These are phyloP conservation scores for Paxillus ammoniavirescens DNA, from an alignment of 768 basidiomycete species.

Conservation along the genomic window DNA sequence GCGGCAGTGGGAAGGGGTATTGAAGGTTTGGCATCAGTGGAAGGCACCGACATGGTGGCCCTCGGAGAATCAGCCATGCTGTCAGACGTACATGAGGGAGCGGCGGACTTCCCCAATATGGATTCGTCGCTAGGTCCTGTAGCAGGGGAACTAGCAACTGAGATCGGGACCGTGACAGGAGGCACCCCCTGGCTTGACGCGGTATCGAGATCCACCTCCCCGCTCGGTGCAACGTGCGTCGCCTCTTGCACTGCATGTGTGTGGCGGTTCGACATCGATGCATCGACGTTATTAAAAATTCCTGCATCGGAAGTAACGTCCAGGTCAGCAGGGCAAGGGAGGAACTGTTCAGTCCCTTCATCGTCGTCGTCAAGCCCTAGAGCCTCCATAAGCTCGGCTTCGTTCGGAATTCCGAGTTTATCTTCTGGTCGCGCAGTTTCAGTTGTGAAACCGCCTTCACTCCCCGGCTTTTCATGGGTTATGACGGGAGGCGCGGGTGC, in stretches of 20 bases:
- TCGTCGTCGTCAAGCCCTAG: conserved; percentile 7
- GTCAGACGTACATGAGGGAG: conserved; percentile 4
- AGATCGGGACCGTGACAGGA: neutral
- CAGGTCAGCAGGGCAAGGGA: neutral
- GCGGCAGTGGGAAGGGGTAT: neutral
- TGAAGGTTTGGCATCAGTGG: conserved; percentile 6
- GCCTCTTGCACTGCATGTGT: conserved; percentile 2
- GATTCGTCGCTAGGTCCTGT: neutral
- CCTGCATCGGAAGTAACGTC: neutral
- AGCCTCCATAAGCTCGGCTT: conserved; percentile 2
- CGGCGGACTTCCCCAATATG: conserved; percentile 3
- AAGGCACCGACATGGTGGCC: neutral
- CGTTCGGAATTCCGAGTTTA: neutral
- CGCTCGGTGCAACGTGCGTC: conserved; percentile 6
- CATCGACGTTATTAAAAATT: neutral
- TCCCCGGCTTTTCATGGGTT: neutral
- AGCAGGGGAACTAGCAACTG: neutral
- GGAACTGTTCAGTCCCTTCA: neutral
- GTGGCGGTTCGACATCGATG: conserved; percentile 2
- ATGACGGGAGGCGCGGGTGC: neutral
- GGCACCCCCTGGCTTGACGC: conserved; percentile 2
- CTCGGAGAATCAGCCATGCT: neutral
- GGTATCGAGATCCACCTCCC: conserved; percentile 5
- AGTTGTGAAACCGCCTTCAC: neutral
- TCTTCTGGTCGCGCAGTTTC: neutral